A percentile compares a stretch with the other conserved stretches of the same genome.
These are phyloP conservation scores for Fusarium guadeloupense DNA, from an alignment of 2,329 filamentous ascomycete genomes.

Conservation along the genomic window DNA sequence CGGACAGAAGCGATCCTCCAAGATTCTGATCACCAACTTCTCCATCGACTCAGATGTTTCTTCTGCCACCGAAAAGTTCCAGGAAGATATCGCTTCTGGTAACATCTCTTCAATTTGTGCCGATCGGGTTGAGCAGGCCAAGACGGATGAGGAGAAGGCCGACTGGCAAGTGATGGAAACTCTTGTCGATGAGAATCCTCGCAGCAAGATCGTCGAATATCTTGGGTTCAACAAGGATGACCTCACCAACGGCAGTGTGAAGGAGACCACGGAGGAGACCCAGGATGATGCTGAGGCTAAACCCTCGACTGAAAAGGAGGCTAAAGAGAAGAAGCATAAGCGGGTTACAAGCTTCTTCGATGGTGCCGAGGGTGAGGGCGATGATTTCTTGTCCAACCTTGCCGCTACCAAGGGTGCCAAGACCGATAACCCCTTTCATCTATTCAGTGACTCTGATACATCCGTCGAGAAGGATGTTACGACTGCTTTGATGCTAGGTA, in stretches of 20 bases:
- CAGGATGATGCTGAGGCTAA: conserved; percentile 37
- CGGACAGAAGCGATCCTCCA: conserved; percentile 75
- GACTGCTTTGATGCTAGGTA: conserved; percentile 84
- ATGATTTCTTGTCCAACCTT: conserved; percentile 87
- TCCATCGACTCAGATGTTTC: conserved; percentile 87
- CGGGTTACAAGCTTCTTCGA: conserved; percentile 85
- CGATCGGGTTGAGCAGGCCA: conserved; percentile 76
- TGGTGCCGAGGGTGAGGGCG: conserved; percentile 69
- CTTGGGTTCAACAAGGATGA: conserved; percentile 82
- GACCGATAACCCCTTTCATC: conserved; percentile 92
- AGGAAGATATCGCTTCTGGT: conserved; percentile 80
- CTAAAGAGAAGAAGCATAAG: conserved; percentile 60
- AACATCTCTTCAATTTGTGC: conserved; percentile 83
- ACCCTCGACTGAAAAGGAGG: conserved; percentile 44
- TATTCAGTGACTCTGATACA: conserved; percentile 86
- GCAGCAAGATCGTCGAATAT: conserved; percentile 85
- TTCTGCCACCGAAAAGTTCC: conserved; percentile 86
- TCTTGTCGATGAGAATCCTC: conserved; percentile 83
- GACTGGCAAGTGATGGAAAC: conserved; percentile 97
- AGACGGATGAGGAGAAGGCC: conserved; percentile 89
- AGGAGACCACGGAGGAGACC: conserved; percentile 38
- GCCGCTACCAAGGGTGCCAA: conserved; percentile 90
- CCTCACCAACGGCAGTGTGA: conserved; percentile 58
- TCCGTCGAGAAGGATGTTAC: conserved; percentile 88
- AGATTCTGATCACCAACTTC: conserved; percentile 86